Base-by-base conservation (phyloP, 495 filamentous ascomycete genomes). In the Aspergillus campestris region DNA sequence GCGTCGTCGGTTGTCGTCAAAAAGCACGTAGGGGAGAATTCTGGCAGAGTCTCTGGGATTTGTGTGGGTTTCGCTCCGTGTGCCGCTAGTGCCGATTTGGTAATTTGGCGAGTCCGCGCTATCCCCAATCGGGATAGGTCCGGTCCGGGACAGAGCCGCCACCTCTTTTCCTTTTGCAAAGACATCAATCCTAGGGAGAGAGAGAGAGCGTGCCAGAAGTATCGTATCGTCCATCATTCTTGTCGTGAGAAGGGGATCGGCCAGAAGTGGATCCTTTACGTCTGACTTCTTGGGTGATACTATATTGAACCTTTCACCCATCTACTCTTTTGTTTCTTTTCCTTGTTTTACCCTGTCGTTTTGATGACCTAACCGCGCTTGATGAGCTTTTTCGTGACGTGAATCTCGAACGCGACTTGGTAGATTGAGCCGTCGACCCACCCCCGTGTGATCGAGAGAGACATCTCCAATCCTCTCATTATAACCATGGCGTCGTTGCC, bases 401-500 rank as follows among this genome's bases (percentile, higher is more conserved):
- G 61, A 61, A 52, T 47, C 45, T 55, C 51, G 60, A 55, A 69
- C 69, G 65, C 68, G 65, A 70, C 67, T 61, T 45, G 48, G 40
- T 49, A 41, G 46, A 34, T 50, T 55, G 38, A 52, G 30, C 51
- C 18, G 18, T 24, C 18, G 18, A 24, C 40, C 35, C 28, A 60
- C 53, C 46, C 40, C 61, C 57, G 50, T 59, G 56, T 53, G 58
- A 18, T 39, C 40, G 55, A 48, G 52, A 63, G 59, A 62, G 56
- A 55, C 42, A 40, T 53, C 48, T 46, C 38, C 56, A 49, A 42
- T 51, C 58, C 58, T 58, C 45, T 53, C 41, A 52, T 67, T 65
- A 74, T 55, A 50, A 55, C 32, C 30, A 95, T 95, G 89, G 84
- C 87, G 49, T 87, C 80, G 53, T 62, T 83, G 52, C 81, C 81